Evolutionary conservation across 1,284 basidiomycete genomes (phyloP).

Genomic region (Marasmius sp.): DNA sequence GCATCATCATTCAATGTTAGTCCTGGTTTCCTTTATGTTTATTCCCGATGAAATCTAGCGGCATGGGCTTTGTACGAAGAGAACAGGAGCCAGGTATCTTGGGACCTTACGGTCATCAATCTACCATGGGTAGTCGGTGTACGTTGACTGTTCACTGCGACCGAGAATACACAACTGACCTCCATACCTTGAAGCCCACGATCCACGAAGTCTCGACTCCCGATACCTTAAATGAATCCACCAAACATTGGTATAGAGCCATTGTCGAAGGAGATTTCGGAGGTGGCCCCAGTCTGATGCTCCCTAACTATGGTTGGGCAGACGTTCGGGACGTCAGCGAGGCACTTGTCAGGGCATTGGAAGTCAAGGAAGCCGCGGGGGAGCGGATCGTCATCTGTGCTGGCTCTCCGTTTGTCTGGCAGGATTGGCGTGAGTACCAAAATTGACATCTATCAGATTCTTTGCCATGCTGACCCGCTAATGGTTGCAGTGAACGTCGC

Average conservation of each 20-base stretch:
- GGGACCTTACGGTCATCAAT: slow-evolving; percentile 2
- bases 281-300: slow-evolving; percentile 18
- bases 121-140: slow-evolving; percentile 3
- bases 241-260: slow-evolving; percentile 27
- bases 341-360: slow-evolving; percentile 56
- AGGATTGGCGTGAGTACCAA: slow-evolving; percentile 27
- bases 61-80: slow-evolving; percentile 1
- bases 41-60: background rate
- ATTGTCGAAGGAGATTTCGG: slow-evolving; percentile 25
- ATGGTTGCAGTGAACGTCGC: slow-evolving; percentile 12
- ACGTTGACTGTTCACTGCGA: background rate
- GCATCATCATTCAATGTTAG: too few relatives aligned
- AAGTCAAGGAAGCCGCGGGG: slow-evolving; percentile 54
- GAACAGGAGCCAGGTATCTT: background rate
- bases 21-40: too few relatives aligned
- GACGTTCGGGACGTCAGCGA: slow-evolving; percentile 65
- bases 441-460: background rate
- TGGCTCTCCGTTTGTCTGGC: slow-evolving; percentile 28
- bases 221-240: slow-evolving; percentile 53
- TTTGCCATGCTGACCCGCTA: background rate
- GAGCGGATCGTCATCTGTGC: slow-evolving; percentile 54
- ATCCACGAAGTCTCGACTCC: slow-evolving; percentile 50
- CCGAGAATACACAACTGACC: background rate
- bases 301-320: slow-evolving; percentile 35
- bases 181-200: slow-evolving; percentile 29